Evolutionary conservation across 345 rosid species (phyloP), one percentile per base, ranked within the genome.

Genomic region (Hibiscus mutabilis): DNA sequence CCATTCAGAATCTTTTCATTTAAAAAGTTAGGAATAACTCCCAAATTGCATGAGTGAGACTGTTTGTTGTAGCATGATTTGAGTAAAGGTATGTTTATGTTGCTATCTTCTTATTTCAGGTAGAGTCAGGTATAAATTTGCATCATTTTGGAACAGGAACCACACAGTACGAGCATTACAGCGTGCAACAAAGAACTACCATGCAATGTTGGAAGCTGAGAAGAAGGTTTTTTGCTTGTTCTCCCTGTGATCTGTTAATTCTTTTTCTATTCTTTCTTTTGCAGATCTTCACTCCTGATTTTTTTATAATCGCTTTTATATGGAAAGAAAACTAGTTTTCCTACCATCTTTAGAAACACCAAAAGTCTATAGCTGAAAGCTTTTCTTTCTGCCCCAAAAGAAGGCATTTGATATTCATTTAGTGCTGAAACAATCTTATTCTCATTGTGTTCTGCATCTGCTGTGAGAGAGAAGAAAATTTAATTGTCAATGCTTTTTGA

Each of bases 181-280:
- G 14, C 60, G 60, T 55, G 60, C 60, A 19, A 22, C 25, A 8
- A 55, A 55, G 11, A 19, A 55, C 14, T 87, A 87, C 76, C 90
- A 83, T 73, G 81, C 75, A 58, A 87, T 85, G 84, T 69, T 92
- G 75, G 98, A 90, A 81, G 93, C 85, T 69, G 97, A 95, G 76
- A 95, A 90, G 86, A 95, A 90, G 99, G 99, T 95, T 42, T 40
- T 12, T 74, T 68, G 16, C 66, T 56, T 60, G 55, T 46, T 60
- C 68, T 71, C 44, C 18, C 11, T 27, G 14, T 60, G 53, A 59
- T 69, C 40, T 40, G 15, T 60, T 31, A 53, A 56, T 44, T 37
- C 55, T 65, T 46, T 22, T 15, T 47, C 49, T 46, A 18, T 42
- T 11, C 25, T 62, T 27, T 53, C 18, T 42, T 64, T 63, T 63